Base-by-base conservation (phyloP, 192 early-diverging fungal species). In the Allomyces javanicus region DNA sequence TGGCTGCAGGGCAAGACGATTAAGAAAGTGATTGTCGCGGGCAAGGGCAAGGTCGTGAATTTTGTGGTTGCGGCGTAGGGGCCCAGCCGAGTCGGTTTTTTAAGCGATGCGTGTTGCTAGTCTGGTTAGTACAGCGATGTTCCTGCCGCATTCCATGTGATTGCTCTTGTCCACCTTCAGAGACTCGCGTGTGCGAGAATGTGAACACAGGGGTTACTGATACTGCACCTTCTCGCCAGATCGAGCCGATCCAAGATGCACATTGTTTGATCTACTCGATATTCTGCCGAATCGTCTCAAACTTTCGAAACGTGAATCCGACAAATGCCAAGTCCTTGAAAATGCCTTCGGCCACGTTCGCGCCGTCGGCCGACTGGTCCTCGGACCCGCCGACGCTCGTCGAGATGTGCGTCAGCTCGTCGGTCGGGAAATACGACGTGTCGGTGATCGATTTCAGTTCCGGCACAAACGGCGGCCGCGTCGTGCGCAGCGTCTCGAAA, bases 271-370 rank as follows among this genome's bases (percentile, higher is more conserved):
- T 58, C 21, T n/a, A 58, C 21, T 58, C 50, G 21, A 58, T 58
- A n/a, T 14, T 21, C 21, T n/a, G 17, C 50, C 50, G 50, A n/a
- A 58, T 58, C 50, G 50, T 58, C 50, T 58, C 69, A 71, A 71
- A 73, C 0, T 71, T 70, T n/a, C 72, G 72, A 68, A 86, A 90
- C 2, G 88, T 89, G 68, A 90, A 95, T 10, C 92, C 92, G 44
- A 95, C 82, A 69, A 93, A 95, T 9, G 89, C 87, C 24, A 92
- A 77, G 66, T 87, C 85, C 71, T 87, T 80, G 58, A 89, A 89
- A 4, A 85, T 76, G 63, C 85, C 90, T 63, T 86, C 82, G 43
- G 79, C 75, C 25, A 78, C 71, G 26, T 74, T 77, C 69, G 72
- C 73, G 70, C 76, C 74, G 26, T 79, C 75, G 19, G 75, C 76